Evolutionary conservation across 2,329 filamentous ascomycete genomes (phyloP).

Genomic region (Apiospora pterosperma): DNA sequence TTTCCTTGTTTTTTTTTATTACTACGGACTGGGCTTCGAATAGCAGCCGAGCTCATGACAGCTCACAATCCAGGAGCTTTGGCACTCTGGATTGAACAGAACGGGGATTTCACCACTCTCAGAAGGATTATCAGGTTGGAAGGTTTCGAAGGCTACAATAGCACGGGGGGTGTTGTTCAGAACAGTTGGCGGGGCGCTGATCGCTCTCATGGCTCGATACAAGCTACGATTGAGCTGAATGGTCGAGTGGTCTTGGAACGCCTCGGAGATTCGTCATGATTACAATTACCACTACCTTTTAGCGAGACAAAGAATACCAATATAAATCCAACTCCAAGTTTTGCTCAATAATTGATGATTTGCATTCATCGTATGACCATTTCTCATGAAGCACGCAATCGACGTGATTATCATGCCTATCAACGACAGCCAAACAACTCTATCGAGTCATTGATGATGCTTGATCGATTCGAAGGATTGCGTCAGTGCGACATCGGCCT

Average conservation of each 20-base stretch:
- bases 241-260: slow-evolving; percentile 1
- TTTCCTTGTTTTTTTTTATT: not conserved
- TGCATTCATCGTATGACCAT: not conserved
- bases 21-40: not conserved
- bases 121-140: not conserved
- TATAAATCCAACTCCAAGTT: not conserved
- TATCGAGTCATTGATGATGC: slow-evolving; percentile 1
- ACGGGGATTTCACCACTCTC: not conserved
- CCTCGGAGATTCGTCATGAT: not conserved
- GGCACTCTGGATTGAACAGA: not conserved
- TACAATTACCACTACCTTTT: not conserved
- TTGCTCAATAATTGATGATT: not conserved
- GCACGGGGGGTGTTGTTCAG: not conserved
- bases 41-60: not conserved
- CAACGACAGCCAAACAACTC: not conserved
- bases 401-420: not conserved
- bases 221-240: not conserved
- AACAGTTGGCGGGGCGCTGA: not conserved
- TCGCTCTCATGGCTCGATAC: not conserved
- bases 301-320: not conserved
- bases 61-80: not conserved
- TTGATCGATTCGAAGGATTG: not conserved
- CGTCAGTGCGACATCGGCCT: slow-evolving; percentile 6
- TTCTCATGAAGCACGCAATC: not conserved
- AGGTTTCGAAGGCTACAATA: not conserved